Percentiles rank a stretch among this genome's conserved stretches.
Conservation (phyloP, 352 stramenopile species). For the Globisporangium cederbergense region DNA sequence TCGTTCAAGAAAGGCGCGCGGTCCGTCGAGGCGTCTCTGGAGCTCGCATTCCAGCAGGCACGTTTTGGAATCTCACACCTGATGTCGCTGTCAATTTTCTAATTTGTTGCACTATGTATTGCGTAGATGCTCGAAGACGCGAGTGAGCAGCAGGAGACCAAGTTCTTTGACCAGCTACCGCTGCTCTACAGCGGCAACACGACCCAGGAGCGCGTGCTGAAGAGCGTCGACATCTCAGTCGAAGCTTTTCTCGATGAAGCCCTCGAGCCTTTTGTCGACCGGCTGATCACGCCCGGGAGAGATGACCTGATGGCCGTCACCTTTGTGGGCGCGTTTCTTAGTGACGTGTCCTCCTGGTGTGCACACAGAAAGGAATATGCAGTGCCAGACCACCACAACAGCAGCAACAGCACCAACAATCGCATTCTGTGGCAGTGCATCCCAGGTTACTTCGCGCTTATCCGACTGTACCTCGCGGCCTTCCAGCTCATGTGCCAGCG, state of each 20-base stretch:
- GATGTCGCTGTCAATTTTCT: neutral
- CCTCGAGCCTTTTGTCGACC: constrained; percentile 52
- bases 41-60: constrained; percentile 48
- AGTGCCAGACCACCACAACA: neutral
- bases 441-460: constrained; percentile 69
- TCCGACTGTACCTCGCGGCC: constrained; percentile 61
- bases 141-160: constrained; percentile 42
- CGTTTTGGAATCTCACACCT: neutral
- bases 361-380: constrained; percentile 29
- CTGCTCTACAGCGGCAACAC: constrained; percentile 53
- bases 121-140: constrained; percentile 25
- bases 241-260: constrained; percentile 47
- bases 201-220: constrained; percentile 39
- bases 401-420: neutral
- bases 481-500: constrained; percentile 81
- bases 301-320: constrained; percentile 62
- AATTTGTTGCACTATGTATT: neutral
- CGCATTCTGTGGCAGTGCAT: constrained; percentile 73
- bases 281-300: constrained; percentile 43
- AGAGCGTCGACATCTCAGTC: constrained; percentile 26
- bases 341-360: constrained; percentile 61
- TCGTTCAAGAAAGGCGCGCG: constrained; percentile 33
- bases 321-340: constrained; percentile 72
- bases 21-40: constrained; percentile 31
- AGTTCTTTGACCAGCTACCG: constrained; percentile 53